Percentiles rank a stretch among this genome's conserved stretches.
Evolutionary conservation across 2,329 filamentous ascomycete species (phyloP).

Genomic region (Zasmidium citrigriseum): DNA sequence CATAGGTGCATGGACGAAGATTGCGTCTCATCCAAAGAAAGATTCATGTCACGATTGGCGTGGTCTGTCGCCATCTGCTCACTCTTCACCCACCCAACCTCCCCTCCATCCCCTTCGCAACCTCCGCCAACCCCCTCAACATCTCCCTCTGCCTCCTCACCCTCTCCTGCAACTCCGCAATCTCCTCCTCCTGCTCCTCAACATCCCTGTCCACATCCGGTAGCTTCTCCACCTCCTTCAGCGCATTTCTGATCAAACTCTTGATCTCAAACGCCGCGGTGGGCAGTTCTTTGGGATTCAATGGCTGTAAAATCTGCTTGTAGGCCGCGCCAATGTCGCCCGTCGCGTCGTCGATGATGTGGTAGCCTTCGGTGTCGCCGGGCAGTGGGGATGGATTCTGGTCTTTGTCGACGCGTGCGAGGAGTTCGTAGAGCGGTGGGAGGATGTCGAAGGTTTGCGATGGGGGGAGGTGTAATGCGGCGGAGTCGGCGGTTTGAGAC

Average conservation of each 20-base stretch:
- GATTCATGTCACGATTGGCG: neutral
- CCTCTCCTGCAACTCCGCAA: conserved; percentile 63
- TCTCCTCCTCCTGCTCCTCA: conserved; percentile 71
- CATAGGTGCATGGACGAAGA: too few species aligned
- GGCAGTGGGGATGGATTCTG: conserved; percentile 13
- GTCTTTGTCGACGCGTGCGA: conserved; percentile 62
- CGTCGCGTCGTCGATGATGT: conserved; percentile 4
- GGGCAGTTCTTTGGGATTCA: conserved; percentile 75
- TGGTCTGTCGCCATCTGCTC: neutral
- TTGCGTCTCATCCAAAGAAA: too few species aligned
- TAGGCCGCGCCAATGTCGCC: conserved; percentile 40
- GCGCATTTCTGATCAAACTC: conserved; percentile 74
- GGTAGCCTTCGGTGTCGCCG: neutral
- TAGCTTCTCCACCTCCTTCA: conserved; percentile 63
- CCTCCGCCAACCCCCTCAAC: conserved; percentile 54
- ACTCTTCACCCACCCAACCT: neutral
- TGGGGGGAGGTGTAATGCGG: conserved; percentile 59
- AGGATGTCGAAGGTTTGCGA: conserved; percentile 84
- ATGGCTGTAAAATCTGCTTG: conserved; percentile 33
- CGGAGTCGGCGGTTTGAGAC: conserved; percentile 19
- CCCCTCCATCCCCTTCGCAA: conserved; percentile 16
- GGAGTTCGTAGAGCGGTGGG: conserved; percentile 75
- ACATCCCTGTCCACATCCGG: conserved; percentile 69
- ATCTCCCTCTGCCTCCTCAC: conserved; percentile 64
- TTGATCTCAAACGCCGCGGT: conserved; percentile 69